Percentiles rank a stretch among this genome's conserved stretches.
Evolutionary conservation across 139 green algal species (phyloP).

Genomic region (Chlamydomonas schloesseri): DNA sequence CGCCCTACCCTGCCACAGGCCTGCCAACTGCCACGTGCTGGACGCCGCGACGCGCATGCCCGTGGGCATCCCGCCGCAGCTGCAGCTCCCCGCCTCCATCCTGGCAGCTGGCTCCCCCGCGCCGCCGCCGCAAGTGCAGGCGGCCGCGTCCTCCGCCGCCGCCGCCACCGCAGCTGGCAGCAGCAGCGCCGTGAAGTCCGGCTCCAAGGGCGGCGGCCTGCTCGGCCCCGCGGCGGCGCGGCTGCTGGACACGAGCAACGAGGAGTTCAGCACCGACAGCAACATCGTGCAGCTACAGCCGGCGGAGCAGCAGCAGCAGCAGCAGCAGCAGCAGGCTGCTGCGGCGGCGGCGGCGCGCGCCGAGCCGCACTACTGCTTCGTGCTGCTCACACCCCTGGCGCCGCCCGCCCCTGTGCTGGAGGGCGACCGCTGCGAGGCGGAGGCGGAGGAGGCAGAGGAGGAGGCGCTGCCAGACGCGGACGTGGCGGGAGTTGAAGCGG

Average conservation of each 20-base stretch:
- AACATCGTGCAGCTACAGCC: too few relatives aligned
- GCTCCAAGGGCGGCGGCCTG: too few relatives aligned
- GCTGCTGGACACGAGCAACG: not conserved
- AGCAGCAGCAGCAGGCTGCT: not conserved
- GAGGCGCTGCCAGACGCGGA: too few relatives aligned
- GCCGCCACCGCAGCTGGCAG: too few relatives aligned
- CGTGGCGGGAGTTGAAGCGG: too few relatives aligned
- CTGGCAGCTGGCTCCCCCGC: not conserved
- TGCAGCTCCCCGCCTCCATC: constrained; percentile 4
- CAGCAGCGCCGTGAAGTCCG: too few relatives aligned
- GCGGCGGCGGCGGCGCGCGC: not conserved
- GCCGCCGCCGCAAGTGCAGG: not conserved
- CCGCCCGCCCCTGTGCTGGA: too few relatives aligned
- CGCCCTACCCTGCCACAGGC: too few relatives aligned
- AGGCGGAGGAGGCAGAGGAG: not conserved
- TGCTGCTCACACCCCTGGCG: not conserved
- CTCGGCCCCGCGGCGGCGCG: not conserved
- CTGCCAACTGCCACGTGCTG: constrained; percentile 27
- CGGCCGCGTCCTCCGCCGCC: too few relatives aligned
- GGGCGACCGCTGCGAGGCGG: too few relatives aligned
- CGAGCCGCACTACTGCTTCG: constrained; percentile 34
- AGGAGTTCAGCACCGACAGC: not conserved
- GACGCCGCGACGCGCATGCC: constrained; percentile 27
- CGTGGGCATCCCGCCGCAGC: constrained; percentile 14
- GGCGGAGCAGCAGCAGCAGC: too few relatives aligned